A percentile compares a stretch with the other conserved stretches of the same genome.
These are phyloP conservation scores for Stenogyne calaminthoides DNA, from an alignment of 305 asterid genomes.

Conservation along the genomic window DNA sequence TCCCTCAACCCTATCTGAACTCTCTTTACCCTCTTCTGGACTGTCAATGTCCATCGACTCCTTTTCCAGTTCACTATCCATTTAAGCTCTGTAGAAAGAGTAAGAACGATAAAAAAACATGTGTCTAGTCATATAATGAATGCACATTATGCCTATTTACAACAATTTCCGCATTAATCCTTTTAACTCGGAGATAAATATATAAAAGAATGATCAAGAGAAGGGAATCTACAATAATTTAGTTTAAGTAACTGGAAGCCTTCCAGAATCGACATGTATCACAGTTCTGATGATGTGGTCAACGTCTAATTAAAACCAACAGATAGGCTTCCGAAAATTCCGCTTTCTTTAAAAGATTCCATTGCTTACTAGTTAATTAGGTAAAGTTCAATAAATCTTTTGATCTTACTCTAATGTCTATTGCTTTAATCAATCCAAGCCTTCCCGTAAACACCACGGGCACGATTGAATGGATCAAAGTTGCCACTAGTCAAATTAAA, in stretches of 20 bases:
- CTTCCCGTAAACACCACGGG: not conserved
- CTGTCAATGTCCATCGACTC: slow-evolving; percentile 59
- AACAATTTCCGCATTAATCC: not conserved
- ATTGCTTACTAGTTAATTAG: not conserved
- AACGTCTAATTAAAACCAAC: not conserved
- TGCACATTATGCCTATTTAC: not conserved
- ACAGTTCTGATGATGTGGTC: not conserved
- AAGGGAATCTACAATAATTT: slow-evolving; percentile 1
- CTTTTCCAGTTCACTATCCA: slow-evolving; percentile 30
- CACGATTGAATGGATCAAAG: not conserved
- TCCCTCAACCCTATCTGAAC: slow-evolving; percentile 29
- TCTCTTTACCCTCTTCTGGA: slow-evolving; percentile 44
- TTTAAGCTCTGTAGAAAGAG: slow-evolving; percentile 31
- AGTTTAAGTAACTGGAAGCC: not conserved
- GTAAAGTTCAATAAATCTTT: not conserved
- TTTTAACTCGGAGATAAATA: slow-evolving; percentile 1
- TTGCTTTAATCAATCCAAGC: not conserved
- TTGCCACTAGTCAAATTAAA: not conserved
- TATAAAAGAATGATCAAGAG: not conserved
- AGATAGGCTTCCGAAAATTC: not conserved
- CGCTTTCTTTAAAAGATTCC: not conserved
- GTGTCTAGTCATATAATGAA: not conserved
- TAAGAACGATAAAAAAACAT: slow-evolving; percentile 6
- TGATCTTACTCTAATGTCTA: not conserved
- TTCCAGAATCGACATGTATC: not conserved